Base-by-base conservation (phyloP, 371 early-diverging fungal genomes). In the Mortierella sp. region DNA sequence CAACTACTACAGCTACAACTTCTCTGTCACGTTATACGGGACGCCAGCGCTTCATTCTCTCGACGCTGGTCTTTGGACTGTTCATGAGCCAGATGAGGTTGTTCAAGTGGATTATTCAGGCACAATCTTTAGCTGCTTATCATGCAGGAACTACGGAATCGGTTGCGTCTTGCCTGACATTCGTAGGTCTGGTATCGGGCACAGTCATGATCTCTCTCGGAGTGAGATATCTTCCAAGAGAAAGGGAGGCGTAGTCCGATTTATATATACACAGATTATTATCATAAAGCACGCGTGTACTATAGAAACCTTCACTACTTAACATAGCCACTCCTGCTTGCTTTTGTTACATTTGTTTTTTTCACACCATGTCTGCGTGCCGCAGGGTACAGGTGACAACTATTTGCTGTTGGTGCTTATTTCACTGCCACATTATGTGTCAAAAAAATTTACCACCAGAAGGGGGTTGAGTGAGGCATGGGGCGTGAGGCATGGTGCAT, bases 51-150 rank as follows among this genome's bases (percentile, higher is more conserved):
- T 9, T 43, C 1, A 30, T 51, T 8, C 64, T 78, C 28, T 40
- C 51, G 26, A 9, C 20, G 5, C 14, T 78, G 45, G 49, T 73
- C 52, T 28, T 74, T 51, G 39, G 24, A 0, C 43, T 79, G 43
- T 60, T 75, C n/a, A 10, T 55, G 18, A 30, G 28, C 51, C 75
- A 79, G 64, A 68, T 75, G 64, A 65, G 49, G 54, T 30, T 80
- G n/a, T 80, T 75, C 66, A 59, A 66, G 5, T 80, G 75, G 75
- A 61, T 80, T 4, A 28, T 75, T 5, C 55, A 52, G 47, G 45
- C 66, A 16, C 72, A 72, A 62, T 64, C 68, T 3, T 22, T 49
- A 62, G 40, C 30, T n/a, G 30, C 62, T 0, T 37, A 59, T 20
- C 30, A 52, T 8, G 55, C 22, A 12, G 67, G 66, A 28, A 40